Evolutionary conservation across 306 rosid genomes (phyloP).

Genomic region (Quercus suber): DNA sequence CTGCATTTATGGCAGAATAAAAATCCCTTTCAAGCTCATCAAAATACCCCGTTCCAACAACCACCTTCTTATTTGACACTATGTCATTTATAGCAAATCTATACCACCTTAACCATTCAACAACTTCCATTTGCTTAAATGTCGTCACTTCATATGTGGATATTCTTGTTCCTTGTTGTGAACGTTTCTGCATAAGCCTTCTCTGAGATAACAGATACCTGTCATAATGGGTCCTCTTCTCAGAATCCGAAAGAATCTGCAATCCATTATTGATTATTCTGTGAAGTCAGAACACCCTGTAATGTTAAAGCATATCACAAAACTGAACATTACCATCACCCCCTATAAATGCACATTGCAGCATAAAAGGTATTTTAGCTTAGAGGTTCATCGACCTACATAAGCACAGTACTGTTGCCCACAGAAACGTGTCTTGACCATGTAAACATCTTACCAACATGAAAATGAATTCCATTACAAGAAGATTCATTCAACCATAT

Average conservation of each 20-base stretch:
- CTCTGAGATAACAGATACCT: slow-evolving; percentile 63
- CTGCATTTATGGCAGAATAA: slow-evolving; percentile 80
- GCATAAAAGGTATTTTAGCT: background rate
- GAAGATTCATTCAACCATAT: background rate
- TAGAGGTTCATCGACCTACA: background rate
- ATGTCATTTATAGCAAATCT: slow-evolving; percentile 66
- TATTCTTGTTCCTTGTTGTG: slow-evolving; percentile 38
- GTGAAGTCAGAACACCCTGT: slow-evolving; percentile 34
- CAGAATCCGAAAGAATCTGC: slow-evolving; percentile 96
- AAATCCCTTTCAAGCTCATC: slow-evolving; percentile 84
- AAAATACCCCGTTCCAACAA: slow-evolving; percentile 72
- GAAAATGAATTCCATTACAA: background rate
- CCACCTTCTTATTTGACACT: slow-evolving; percentile 64
- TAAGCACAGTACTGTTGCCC: background rate
- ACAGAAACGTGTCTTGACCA: background rate
- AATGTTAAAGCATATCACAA: slow-evolving; percentile 20
- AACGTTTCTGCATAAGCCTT: slow-evolving; percentile 46
- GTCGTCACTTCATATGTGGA: slow-evolving; percentile 33
- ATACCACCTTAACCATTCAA: slow-evolving; percentile 92
- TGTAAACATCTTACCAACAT: background rate
- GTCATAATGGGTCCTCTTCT: slow-evolving; percentile 77
- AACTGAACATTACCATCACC: background rate
- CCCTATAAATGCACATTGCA: background rate
- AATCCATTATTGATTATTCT: slow-evolving; percentile 41
- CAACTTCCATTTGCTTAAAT: slow-evolving; percentile 80